phyloP scores from a whole-genome alignment of 176 grass and related monocot genomes.

The Paspalum notatum region DNA sequence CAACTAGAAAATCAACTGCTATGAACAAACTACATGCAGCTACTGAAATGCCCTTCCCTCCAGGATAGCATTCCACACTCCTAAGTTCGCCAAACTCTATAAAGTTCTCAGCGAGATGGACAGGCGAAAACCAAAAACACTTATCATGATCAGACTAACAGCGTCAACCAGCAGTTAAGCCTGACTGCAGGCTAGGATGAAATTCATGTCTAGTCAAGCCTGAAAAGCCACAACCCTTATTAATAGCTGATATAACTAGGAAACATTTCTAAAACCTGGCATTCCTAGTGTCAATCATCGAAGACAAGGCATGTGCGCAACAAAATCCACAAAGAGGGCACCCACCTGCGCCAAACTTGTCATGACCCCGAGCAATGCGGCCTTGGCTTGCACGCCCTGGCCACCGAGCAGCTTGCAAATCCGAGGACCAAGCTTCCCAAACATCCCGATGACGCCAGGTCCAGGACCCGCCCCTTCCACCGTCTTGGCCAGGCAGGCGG shows the following conservation, averaged over 20 bases:
- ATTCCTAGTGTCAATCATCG: conserved; percentile 21
- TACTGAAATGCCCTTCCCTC: no score
- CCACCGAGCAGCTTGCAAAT: conserved; percentile 79
- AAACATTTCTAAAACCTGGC: conserved; percentile 5
- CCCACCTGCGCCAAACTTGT: conserved; percentile 77
- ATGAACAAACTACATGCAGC: no score
- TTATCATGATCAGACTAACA: no score
- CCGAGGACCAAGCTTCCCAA: conserved; percentile 75
- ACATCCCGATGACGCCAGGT: conserved; percentile 43
- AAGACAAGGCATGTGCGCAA: conserved; percentile 22
- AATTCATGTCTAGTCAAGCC: no score
- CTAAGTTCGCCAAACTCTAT: no score
- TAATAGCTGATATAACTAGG: background rate
- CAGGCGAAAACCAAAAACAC: no score
- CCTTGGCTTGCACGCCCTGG: conserved; percentile 87
- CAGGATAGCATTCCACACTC: no score
- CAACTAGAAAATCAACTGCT: background rate
- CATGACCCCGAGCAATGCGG: conserved; percentile 69
- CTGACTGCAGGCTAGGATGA: no score
- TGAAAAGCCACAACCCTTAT: no score
- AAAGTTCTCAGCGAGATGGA: no score
- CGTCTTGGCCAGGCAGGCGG: conserved; percentile 76
- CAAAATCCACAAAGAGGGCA: background rate
- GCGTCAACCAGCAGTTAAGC: no score
- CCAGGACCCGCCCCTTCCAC: conserved; percentile 69